These are phyloP conservation scores for Lupinus albus DNA, from an alignment of 306 rosid genomes.

Conservation along the genomic window DNA sequence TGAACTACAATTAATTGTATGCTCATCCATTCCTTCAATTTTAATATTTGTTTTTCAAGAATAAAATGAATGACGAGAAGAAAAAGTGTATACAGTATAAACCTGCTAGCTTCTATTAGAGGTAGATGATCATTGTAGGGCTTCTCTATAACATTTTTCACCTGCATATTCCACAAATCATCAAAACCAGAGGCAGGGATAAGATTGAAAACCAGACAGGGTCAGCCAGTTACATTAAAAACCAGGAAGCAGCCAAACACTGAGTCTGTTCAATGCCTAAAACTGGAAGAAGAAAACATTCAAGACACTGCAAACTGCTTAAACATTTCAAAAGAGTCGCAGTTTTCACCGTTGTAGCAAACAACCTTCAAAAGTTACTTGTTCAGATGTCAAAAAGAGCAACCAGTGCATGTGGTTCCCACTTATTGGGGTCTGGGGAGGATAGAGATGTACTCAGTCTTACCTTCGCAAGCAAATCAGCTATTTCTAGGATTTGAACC, in stretches of 20 bases:
- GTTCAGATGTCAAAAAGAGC: no score
- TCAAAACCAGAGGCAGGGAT: slow-evolving; percentile 14
- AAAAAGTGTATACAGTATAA: slow-evolving; percentile 36
- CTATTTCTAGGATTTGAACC: no score
- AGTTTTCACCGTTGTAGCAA: no score
- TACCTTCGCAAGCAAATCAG: no score
- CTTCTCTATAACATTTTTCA: slow-evolving; percentile 94
- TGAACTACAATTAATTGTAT: slow-evolving; percentile 20
- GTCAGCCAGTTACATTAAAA: not conserved
- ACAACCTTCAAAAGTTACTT: no score
- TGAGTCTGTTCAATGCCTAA: no score
- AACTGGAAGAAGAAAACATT: no score
- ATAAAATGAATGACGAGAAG: slow-evolving; percentile 24
- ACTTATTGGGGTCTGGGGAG: no score
- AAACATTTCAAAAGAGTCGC: no score
- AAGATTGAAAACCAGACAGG: not conserved
- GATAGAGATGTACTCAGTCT: no score
- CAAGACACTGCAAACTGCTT: no score
- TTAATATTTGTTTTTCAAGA: slow-evolving; percentile 5
- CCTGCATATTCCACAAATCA: slow-evolving; percentile 64
- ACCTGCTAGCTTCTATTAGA: slow-evolving; percentile 98
- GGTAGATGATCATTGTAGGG: slow-evolving; percentile 94
- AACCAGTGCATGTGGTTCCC: no score
- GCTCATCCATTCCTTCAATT: slow-evolving; percentile 18
- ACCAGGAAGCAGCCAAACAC: not conserved